Evolutionary conservation across 768 basidiomycete species (phyloP).

Genomic region (Cystobasidium onofrii): DNA sequence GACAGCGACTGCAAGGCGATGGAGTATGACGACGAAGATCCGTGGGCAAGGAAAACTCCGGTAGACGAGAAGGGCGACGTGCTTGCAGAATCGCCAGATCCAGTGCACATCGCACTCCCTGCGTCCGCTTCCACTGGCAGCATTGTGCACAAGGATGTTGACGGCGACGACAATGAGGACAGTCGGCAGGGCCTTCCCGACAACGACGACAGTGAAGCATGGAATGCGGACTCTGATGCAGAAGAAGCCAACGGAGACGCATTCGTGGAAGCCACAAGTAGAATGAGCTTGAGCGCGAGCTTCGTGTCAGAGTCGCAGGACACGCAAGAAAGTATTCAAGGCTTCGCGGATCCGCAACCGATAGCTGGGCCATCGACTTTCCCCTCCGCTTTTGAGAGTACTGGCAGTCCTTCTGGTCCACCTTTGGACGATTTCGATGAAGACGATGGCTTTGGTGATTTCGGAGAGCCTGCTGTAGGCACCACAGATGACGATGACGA

Average conservation of each 20-base stretch:
- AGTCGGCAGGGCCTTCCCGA: background rate
- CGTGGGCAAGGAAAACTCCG: conserved; percentile 18
- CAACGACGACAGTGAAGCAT: conserved; percentile 1
- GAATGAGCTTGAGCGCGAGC: conserved; percentile 8
- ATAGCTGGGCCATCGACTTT: background rate
- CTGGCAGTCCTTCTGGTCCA: background rate
- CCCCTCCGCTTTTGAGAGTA: background rate
- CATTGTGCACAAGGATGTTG: background rate
- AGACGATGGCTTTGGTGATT: conserved; percentile 34
- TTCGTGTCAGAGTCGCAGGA: background rate
- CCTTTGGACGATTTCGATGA: conserved; percentile 11
- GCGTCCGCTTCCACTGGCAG: background rate
- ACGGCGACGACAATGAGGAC: background rate
- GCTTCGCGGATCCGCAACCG: background rate
- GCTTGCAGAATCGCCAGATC: background rate
- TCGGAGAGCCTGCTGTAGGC: conserved; percentile 16
- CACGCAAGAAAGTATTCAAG: background rate
- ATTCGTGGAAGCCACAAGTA: conserved; percentile 18
- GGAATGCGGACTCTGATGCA: conserved; percentile 15
- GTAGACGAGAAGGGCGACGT: background rate
- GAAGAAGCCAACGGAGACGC: conserved; percentile 7
- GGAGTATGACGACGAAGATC: background rate
- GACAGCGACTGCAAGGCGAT: background rate
- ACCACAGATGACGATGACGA: conserved; percentile 26
- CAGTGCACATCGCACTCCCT: background rate